Evolutionary conservation across 768 basidiomycete genomes (phyloP).

Genomic region (Phylloporus sp.): DNA sequence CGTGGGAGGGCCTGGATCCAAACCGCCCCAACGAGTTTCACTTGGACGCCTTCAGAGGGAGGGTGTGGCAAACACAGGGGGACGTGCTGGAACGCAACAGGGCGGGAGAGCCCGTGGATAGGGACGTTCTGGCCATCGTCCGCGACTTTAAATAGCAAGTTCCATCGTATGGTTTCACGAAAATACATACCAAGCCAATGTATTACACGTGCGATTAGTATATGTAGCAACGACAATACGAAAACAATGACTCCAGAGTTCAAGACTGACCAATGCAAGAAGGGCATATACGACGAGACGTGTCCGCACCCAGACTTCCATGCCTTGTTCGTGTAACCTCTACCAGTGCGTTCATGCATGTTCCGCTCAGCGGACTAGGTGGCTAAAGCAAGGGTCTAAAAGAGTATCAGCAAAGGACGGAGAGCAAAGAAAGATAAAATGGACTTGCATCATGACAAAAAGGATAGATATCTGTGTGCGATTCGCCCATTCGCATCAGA

Average conservation of each 20-base stretch:
- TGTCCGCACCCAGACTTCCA: not conserved
- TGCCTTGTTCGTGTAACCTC: conserved; percentile 1
- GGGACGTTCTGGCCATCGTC: conserved; percentile 8
- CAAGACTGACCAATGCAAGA: not conserved
- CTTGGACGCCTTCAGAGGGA: conserved; percentile 12
- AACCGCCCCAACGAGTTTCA: not conserved
- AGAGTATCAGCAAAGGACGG: not conserved
- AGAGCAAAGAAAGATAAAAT: not conserved
- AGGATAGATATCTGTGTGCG: not conserved
- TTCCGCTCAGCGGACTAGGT: not conserved
- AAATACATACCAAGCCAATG: not conserved
- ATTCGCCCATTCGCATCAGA: not conserved
- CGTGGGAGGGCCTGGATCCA: conserved; percentile 2
- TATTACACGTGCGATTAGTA: not conserved
- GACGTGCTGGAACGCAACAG: not conserved
- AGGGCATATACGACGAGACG: conserved; percentile 4
- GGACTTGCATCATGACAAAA: conserved; percentile 3
- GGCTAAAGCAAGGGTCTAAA: conserved; percentile 2
- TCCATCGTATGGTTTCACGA: not conserved
- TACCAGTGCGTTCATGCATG: not conserved
- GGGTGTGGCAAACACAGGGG: conserved; percentile 11
- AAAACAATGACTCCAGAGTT: not conserved
- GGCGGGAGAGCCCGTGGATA: not conserved
- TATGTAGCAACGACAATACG: not conserved
- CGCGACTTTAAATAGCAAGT: conserved; percentile 9